These are phyloP conservation scores for Ophiostoma populinum DNA, from an alignment of 2,329 filamentous ascomycete species.

Conservation along the genomic window DNA sequence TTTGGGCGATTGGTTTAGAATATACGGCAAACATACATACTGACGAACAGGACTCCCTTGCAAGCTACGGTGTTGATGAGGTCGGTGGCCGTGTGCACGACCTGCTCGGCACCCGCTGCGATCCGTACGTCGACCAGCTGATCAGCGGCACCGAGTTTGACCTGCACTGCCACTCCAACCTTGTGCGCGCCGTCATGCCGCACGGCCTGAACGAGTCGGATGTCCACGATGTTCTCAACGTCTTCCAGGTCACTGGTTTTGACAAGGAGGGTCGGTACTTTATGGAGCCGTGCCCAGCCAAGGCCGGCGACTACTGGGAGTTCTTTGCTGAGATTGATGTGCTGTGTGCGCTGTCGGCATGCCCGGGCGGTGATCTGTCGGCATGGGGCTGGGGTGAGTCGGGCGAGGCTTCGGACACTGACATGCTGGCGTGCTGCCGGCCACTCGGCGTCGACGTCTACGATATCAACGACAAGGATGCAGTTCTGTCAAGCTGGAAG, in stretches of 20 bases:
- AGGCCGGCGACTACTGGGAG: slow-evolving; percentile 44
- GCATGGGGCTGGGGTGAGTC: slow-evolving; percentile 63
- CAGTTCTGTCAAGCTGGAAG: neutral
- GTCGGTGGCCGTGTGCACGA: slow-evolving; percentile 58
- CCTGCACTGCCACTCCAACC: slow-evolving; percentile 72
- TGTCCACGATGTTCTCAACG: slow-evolving; percentile 71
- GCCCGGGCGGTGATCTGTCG: slow-evolving; percentile 65
- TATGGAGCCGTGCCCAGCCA: slow-evolving; percentile 42
- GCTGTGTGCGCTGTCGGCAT: slow-evolving; percentile 38
- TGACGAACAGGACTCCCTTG: neutral
- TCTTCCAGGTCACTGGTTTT: slow-evolving; percentile 71
- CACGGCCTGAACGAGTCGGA: slow-evolving; percentile 54
- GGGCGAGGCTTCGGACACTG: slow-evolving; percentile 32
- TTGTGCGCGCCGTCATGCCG: slow-evolving; percentile 53
- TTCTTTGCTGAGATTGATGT: slow-evolving; percentile 70
- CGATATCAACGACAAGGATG: slow-evolving; percentile 4
- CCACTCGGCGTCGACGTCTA: slow-evolving; percentile 60
- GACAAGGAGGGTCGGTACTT: slow-evolving; percentile 59
- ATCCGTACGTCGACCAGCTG: slow-evolving; percentile 66
- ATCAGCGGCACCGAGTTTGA: slow-evolving; percentile 57
- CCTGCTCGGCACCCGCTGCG: slow-evolving; percentile 65
- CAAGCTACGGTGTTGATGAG: slow-evolving; percentile 22
- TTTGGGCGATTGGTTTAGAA: neutral
- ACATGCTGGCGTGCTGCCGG: slow-evolving; percentile 53
- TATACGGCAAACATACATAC: neutral